These are phyloP conservation scores for Rehmannia glutinosa DNA, from an alignment of 257 asterid genomes.

Conservation along the genomic window DNA sequence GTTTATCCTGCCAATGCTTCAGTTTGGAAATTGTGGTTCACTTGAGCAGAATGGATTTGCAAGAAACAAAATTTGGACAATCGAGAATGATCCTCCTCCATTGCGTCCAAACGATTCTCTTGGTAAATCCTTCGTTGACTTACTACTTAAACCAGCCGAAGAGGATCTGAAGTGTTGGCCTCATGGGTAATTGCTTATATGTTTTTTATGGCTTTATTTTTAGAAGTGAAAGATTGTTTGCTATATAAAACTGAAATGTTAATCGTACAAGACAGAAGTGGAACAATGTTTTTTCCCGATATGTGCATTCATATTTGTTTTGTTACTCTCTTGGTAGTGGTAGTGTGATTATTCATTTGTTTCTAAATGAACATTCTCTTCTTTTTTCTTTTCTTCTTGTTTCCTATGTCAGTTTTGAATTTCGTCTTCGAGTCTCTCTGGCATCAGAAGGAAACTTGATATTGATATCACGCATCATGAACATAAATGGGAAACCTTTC, in stretches of 20 bases:
- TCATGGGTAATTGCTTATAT: slow-evolving; percentile 79
- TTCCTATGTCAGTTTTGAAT: slow-evolving; percentile 54
- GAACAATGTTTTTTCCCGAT: not conserved
- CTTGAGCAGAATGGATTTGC: slow-evolving; percentile 86
- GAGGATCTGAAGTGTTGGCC: slow-evolving; percentile 92
- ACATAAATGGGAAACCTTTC: slow-evolving; percentile 78
- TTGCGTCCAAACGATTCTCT: slow-evolving; percentile 44
- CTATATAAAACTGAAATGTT: too few relatives aligned
- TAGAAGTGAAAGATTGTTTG: too few relatives aligned
- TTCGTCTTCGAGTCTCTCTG: slow-evolving; percentile 78
- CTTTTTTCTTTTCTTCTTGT: not conserved
- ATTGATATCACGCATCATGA: slow-evolving; percentile 82
- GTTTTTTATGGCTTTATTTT: too few relatives aligned
- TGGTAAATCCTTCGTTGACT: slow-evolving; percentile 75
- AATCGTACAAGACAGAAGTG: not conserved
- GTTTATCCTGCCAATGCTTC: slow-evolving; percentile 10
- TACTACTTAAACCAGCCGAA: slow-evolving; percentile 80
- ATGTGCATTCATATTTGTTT: not conserved
- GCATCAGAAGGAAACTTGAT: slow-evolving; percentile 73
- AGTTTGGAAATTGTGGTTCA: slow-evolving; percentile 71
- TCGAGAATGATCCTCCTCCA: slow-evolving; percentile 82
- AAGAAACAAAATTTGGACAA: slow-evolving; percentile 74
- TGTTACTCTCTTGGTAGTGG: not conserved
- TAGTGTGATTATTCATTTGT: not conserved
- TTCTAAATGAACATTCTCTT: too few relatives aligned